These are phyloP conservation scores for Neltuma alba DNA, from an alignment of 306 rosid species.

Conservation along the genomic window DNA sequence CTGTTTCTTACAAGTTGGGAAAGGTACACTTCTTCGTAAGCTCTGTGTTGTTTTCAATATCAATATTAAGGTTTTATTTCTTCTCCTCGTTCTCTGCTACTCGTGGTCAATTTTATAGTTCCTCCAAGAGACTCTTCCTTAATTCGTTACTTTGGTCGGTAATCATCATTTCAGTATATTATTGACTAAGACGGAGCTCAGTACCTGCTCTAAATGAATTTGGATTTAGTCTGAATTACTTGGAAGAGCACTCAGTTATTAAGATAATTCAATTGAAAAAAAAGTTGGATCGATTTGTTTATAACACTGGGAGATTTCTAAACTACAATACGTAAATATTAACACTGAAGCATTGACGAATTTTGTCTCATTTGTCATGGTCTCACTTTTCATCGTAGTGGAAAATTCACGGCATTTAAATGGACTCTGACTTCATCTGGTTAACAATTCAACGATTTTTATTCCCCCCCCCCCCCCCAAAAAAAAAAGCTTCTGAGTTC, in stretches of 20 bases:
- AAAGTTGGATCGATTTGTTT: constrained; percentile 20
- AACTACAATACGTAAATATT: constrained; percentile 9
- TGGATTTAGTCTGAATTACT: constrained; percentile 16
- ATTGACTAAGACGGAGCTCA: constrained; percentile 1
- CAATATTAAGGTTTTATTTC: not conserved
- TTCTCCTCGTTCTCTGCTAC: not conserved
- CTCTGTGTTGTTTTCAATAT: constrained; percentile 1
- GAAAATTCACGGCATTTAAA: constrained; percentile 4
- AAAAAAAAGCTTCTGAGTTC: not conserved
- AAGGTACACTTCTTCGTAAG: constrained; percentile 32
- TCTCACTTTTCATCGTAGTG: constrained; percentile 20
- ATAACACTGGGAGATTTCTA: constrained; percentile 27
- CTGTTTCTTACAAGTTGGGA: constrained; percentile 19
- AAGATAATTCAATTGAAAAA: constrained; percentile 9
- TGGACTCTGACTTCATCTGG: constrained; percentile 32
- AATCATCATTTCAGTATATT: constrained; percentile 14
- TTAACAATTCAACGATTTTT: constrained; percentile 1
- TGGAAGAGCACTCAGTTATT: not conserved
- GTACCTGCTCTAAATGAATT: constrained; percentile 18
- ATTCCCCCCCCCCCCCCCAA: no score
- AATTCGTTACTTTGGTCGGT: constrained; percentile 4
- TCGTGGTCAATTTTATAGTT: not conserved
- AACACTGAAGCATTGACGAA: constrained; percentile 14
- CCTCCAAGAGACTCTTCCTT: constrained; percentile 14
- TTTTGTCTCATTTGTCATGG: constrained; percentile 22